A percentile compares a stretch with the other conserved stretches of the same genome.
These are phyloP conservation scores for Phialocephala sp. DNA, from an alignment of 2,329 filamentous ascomycete genomes.

Conservation along the genomic window DNA sequence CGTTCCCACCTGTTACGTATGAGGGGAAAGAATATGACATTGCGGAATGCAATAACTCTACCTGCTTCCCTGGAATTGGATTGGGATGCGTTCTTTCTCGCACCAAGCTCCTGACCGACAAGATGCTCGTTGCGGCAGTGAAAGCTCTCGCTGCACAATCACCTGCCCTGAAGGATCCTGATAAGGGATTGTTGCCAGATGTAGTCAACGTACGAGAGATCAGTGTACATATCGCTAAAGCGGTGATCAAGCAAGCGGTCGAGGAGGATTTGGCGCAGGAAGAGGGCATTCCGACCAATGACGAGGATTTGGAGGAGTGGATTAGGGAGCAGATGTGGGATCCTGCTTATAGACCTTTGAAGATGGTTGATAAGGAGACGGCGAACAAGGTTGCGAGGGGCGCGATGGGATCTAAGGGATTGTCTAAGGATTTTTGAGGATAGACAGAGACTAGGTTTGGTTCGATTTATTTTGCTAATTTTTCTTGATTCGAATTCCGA, in stretches of 20 bases:
- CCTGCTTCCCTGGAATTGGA: constrained; percentile 85
- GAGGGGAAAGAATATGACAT: constrained; percentile 54
- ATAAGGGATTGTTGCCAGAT: constrained; percentile 74
- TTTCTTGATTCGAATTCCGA: too few species aligned
- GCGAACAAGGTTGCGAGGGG: constrained; percentile 66
- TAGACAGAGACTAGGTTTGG: too few species aligned
- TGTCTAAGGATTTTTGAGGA: background rate
- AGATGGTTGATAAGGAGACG: constrained; percentile 55
- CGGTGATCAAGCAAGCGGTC: constrained; percentile 74
- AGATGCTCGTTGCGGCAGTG: constrained; percentile 82
- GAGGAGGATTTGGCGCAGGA: constrained; percentile 71
- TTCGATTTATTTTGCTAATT: too few species aligned
- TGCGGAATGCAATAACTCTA: constrained; percentile 89
- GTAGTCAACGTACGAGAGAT: constrained; percentile 76
- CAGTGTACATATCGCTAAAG: constrained; percentile 77
- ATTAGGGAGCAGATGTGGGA: constrained; percentile 83
- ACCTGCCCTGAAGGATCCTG: constrained; percentile 68
- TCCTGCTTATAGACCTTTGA: constrained; percentile 69
- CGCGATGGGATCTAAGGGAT: constrained; percentile 52
- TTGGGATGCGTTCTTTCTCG: constrained; percentile 78
- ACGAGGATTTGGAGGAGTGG: constrained; percentile 55
- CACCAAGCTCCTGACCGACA: constrained; percentile 69
- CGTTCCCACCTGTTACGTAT: constrained; percentile 76
- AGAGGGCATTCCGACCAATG: constrained; percentile 63
- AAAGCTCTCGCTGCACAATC: constrained; percentile 73